Conservation (phyloP, 2,329 filamentous ascomycete genomes). For the Fusarium bulbicola region DNA sequence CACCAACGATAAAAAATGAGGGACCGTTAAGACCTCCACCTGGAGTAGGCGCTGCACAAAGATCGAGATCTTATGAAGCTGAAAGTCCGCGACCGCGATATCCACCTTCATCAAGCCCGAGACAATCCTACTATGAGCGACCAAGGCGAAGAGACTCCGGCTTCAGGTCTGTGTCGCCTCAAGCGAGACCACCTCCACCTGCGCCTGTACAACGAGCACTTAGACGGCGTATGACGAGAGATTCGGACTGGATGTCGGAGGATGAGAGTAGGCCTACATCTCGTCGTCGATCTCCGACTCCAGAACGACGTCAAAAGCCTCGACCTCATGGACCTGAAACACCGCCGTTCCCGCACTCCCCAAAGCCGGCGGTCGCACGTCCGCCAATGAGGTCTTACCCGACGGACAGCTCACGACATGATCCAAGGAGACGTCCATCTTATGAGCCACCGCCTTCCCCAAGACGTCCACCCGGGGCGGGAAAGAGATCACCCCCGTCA, state of each 20-base stretch:
- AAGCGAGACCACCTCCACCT: constrained; percentile 9
- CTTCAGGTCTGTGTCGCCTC: constrained; percentile 33
- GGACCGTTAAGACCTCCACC: constrained; percentile 11
- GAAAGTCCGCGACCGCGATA: constrained; percentile 21
- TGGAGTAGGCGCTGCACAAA: constrained; percentile 1
- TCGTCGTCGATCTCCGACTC: constrained; percentile 14
- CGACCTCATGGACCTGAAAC: constrained; percentile 1
- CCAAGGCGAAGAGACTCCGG: constrained; percentile 16
- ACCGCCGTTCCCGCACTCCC: not conserved
- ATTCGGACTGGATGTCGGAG: constrained; percentile 36
- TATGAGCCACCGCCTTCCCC: constrained; percentile 24
- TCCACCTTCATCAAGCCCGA: constrained; percentile 5
- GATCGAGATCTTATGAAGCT: constrained; percentile 36
- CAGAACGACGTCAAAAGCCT: constrained; percentile 5
- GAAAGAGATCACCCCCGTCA: constrained; percentile 14
- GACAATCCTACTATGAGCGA: constrained; percentile 24
- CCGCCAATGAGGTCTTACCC: constrained; percentile 28
- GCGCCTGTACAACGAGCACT: not conserved
- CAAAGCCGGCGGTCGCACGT: not conserved
- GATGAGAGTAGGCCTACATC: constrained; percentile 34
- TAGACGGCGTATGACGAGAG: constrained; percentile 29
- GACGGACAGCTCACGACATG: constrained; percentile 21
- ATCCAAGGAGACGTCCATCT: constrained; percentile 19
- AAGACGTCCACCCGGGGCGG: not conserved
- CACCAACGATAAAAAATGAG: not conserved